Evolutionary conservation across 768 basidiomycete genomes (phyloP), one percentile per base, ranked within the genome.

Genomic region (Russula sp.): DNA sequence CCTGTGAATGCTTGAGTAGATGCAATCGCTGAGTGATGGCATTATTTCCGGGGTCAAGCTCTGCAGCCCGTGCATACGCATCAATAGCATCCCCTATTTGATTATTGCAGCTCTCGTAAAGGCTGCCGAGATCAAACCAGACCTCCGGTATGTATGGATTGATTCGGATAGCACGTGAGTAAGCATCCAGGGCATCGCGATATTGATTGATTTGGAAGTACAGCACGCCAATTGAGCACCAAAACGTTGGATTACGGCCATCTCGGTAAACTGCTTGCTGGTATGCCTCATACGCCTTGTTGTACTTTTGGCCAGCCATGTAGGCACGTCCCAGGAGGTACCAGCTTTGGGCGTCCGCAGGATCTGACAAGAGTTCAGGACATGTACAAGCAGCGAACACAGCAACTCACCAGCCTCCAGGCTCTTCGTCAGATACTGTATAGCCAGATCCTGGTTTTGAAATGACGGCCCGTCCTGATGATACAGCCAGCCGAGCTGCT

Each of bases 181-280:
- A 99, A 10, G 97, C 97, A 71, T 99, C 97, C 42, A 99, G 86
- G 2, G 96, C 96, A 71, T 99, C 97, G 57, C 95, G 93, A 79
- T 92, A 99, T 73, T 99, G 97, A 76, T 98, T 98, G 79, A 99
- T 98, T 73, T 99, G 95, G 82, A 97, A 99, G 74, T 99, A 99
- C 1, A 99, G 83, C 0, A 99, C 97, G 52, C 97, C 97, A 70
- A 99, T 99, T 27, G 94, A 96, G 73, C 96, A 98, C 97, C 97
- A 98, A 76, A 98, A 99, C 0, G 97, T 98, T 0, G 97, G 97
- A 73, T 98, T 99, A 62, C 94, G 91, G 22, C 96, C 97, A 71
- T 99, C 97, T 57, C 96, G 91, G 76, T 98, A 98, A 18, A 99
- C 94, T 20, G 97, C 96, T 75, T 99, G 97, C 70, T 99, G 97